These are phyloP conservation scores for Bacterosira constricta DNA, from an alignment of 108 stramenopile species.

Conservation along the genomic window DNA sequence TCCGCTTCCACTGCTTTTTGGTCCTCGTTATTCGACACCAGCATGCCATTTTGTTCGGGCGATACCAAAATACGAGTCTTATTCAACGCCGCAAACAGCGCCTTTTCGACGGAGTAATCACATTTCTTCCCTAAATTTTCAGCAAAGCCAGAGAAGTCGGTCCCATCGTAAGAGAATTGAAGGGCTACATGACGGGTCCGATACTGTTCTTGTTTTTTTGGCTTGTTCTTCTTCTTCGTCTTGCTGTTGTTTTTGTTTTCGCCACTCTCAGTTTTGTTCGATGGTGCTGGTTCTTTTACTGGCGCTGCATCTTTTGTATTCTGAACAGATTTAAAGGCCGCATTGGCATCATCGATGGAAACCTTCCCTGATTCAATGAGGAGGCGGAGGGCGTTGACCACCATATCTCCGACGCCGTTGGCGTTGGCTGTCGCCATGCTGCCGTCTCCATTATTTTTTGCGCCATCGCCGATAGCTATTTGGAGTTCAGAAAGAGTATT, in stretches of 20 bases:
- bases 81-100: conserved; percentile 84
- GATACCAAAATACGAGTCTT: conserved; percentile 69
- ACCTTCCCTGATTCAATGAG: conserved; percentile 27
- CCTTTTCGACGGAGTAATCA: conserved; percentile 86
- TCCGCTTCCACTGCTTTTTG: background rate
- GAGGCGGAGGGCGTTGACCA: conserved; percentile 6
- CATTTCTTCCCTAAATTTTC: conserved; percentile 69
- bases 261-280: background rate
- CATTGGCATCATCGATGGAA: conserved; percentile 15
- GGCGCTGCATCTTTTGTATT: background rate
- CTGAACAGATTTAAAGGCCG: background rate
- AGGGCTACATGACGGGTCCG: conserved; percentile 86
- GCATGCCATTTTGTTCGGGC: conserved; percentile 35
- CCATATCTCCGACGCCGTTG: background rate
- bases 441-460: background rate
- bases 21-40: background rate
- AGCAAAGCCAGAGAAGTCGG: conserved; percentile 81
- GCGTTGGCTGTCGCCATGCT: background rate
- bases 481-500: too few species aligned
- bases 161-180: conserved; percentile 90
- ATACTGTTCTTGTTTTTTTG: background rate
- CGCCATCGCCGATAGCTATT: background rate
- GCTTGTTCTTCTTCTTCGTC: background rate
- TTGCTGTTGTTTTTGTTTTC: background rate
- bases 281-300: background rate